phyloP scores from a whole-genome alignment of 2,329 filamentous ascomycete genomes.

The Dothistroma septosporum region DNA sequence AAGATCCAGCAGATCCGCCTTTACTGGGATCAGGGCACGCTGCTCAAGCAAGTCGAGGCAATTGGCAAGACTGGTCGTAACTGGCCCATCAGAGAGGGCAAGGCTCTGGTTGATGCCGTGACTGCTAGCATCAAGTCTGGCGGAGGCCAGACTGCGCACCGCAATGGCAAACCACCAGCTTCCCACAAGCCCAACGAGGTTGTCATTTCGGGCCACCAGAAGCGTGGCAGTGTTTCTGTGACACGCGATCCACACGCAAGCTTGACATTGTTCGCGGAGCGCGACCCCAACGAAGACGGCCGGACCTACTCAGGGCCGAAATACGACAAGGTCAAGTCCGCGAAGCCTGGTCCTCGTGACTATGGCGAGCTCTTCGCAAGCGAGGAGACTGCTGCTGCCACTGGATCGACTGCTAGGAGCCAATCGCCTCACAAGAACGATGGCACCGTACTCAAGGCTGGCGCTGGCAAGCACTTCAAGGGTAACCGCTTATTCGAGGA shows the following conservation, averaged over 20 bases:
- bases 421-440: slow-evolving; percentile 35
- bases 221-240: slow-evolving; percentile 32
- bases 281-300: slow-evolving; percentile 57
- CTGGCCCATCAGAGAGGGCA: slow-evolving; percentile 89
- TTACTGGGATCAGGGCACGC: slow-evolving; percentile 90
- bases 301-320: slow-evolving; percentile 46
- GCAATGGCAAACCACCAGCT: slow-evolving; percentile 14
- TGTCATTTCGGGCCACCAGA: slow-evolving; percentile 27
- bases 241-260: slow-evolving; percentile 57
- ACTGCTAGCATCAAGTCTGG: slow-evolving; percentile 31
- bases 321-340: slow-evolving; percentile 61
- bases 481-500: slow-evolving; percentile 56
- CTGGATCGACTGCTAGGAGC: slow-evolving; percentile 19
- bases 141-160: slow-evolving; percentile 27
- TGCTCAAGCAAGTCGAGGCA: slow-evolving; percentile 88
- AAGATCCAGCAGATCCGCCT: slow-evolving; percentile 85
- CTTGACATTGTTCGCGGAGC: slow-evolving; percentile 69
- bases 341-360: slow-evolving; percentile 65
- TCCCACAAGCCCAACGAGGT: slow-evolving; percentile 24
- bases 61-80: slow-evolving; percentile 87
- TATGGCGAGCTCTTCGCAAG: slow-evolving; percentile 65
- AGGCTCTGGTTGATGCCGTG: slow-evolving; percentile 70
- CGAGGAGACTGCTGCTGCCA: slow-evolving; percentile 39
- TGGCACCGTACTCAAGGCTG: slow-evolving; percentile 44
- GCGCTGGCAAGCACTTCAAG: slow-evolving; percentile 49